Evolutionary conservation across 768 basidiomycete species (phyloP).

Genomic region (Lactarius quietus): DNA sequence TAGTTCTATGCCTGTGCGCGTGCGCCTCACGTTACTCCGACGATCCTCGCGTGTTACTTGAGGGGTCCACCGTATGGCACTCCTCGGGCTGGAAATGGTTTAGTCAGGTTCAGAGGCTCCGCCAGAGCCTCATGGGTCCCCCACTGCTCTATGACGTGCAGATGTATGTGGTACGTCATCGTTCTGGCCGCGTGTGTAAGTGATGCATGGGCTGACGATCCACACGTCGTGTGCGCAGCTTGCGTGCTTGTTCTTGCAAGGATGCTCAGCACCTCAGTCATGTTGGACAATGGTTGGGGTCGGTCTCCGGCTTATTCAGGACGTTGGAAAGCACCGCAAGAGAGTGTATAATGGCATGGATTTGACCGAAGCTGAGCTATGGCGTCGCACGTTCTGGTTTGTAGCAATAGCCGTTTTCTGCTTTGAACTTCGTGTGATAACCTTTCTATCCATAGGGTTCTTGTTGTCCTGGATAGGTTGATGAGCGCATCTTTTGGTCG

Average conservation of each 20-base stretch:
- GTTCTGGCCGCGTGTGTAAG: constrained; percentile 29
- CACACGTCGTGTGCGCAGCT: constrained; percentile 29
- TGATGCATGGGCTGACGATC: constrained; percentile 26
- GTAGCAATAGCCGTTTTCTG: neutral
- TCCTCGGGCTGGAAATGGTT: constrained; percentile 48
- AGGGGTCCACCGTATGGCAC: constrained; percentile 31
- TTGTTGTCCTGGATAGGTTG: constrained; percentile 46
- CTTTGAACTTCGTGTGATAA: neutral
- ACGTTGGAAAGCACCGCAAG: constrained; percentile 68
- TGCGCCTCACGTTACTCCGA: constrained; percentile 49
- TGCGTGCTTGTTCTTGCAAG: constrained; percentile 40
- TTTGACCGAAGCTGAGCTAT: constrained; percentile 62
- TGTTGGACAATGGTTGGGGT: constrained; percentile 55
- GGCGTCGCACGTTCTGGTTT: constrained; percentile 68
- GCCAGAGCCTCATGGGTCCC: constrained; percentile 52
- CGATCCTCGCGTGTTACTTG: constrained; percentile 44
- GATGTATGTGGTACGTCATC: constrained; percentile 49
- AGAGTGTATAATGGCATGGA: constrained; percentile 39
- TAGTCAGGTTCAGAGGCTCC: constrained; percentile 57
- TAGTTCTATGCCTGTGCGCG: constrained; percentile 51
- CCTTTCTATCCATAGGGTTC: constrained; percentile 38
- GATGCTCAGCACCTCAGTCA: constrained; percentile 46
- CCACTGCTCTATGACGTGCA: constrained; percentile 72
- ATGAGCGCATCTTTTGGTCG: constrained; percentile 55
- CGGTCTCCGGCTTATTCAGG: constrained; percentile 68